Percentiles rank a stretch among this genome's conserved stretches.
These are phyloP conservation scores for Vitellaria paradoxa DNA, from an alignment of 179 eudicot genomes.

Conservation along the genomic window DNA sequence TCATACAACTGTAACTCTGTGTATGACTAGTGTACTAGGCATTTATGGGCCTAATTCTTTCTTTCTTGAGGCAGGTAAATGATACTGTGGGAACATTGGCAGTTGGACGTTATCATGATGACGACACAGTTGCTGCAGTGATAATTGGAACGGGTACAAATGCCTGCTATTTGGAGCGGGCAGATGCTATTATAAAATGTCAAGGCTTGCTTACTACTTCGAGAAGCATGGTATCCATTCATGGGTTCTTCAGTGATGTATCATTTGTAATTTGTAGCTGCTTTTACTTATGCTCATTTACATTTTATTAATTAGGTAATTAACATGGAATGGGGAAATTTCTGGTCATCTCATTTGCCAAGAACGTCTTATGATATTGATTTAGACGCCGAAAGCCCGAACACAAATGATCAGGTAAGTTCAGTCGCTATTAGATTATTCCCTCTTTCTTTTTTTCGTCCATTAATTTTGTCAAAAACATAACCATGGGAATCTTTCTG, in stretches of 20 bases:
- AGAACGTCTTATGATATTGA: conserved; percentile 70
- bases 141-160: conserved; percentile 92
- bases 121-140: conserved; percentile 79
- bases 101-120: conserved; percentile 69
- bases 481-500: conserved; percentile 12
- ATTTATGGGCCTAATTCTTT: background rate
- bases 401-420: conserved; percentile 70
- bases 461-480: background rate
- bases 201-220: conserved; percentile 64
- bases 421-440: conserved; percentile 3
- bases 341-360: conserved; percentile 96
- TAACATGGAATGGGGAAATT: conserved; percentile 97
- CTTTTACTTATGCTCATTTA: background rate
- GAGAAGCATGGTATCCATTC: conserved; percentile 67
- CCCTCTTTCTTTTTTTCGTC: background rate
- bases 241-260: background rate
- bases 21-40: background rate
- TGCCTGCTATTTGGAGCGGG: conserved; percentile 80
- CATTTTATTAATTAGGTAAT: conserved; percentile 50
- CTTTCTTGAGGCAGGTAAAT: conserved; percentile 50
- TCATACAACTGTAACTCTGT: background rate
- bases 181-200: conserved; percentile 74
- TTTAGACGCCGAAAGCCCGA: conserved; percentile 72
- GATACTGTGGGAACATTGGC: conserved; percentile 92
- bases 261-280: background rate